Base-by-base conservation (phyloP, 495 filamentous ascomycete genomes). In the Neurospora intermedia region DNA sequence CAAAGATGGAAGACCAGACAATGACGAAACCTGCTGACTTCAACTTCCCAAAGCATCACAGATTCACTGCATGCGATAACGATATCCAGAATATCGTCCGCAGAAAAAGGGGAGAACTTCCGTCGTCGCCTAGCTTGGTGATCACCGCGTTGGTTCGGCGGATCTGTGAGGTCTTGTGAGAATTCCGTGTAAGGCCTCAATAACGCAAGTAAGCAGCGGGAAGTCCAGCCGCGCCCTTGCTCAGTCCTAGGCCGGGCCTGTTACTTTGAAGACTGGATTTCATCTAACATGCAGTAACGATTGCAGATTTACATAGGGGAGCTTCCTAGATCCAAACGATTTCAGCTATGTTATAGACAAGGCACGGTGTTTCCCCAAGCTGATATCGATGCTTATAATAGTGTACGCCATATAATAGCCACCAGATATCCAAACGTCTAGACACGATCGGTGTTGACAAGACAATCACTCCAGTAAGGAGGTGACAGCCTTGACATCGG, bases 231-330 rank as follows among this genome's bases (percentile, higher is more conserved):
- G 15, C 15, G 54, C 15, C 15, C 27, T 66, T 16, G 23, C 8
- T 66, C 13, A 3, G 7, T 66, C 23, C 15, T 31, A 66, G 27
- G 54, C 54, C 15, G 54, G 54, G 15, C 18, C 54, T 38, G 54
- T 66, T 35, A 35, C 54, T 66, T 18, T 31, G 27, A 18, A 27
- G 27, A 35, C 27, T 11, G 54, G 27, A 35, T 66, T 3, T 71
- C 41, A 40, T 75, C 69, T 72, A 75, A 18, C 35, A 72, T 77
- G 75, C 74, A 80, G 74, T 74, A 73, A 75, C 74, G 31, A 71
- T 76, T 76, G 70, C 15, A 66, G 16, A 7, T 66, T 62, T 7
- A 77, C 73, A 75, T 75, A 77, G 54, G 54, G 13, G 35, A 13
- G 5, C 15, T 3, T 15, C 6, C 27, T 18, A 66, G 15, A 31